Conservation (phyloP, 106 monocot species). For the Apostasia ramifera region DNA sequence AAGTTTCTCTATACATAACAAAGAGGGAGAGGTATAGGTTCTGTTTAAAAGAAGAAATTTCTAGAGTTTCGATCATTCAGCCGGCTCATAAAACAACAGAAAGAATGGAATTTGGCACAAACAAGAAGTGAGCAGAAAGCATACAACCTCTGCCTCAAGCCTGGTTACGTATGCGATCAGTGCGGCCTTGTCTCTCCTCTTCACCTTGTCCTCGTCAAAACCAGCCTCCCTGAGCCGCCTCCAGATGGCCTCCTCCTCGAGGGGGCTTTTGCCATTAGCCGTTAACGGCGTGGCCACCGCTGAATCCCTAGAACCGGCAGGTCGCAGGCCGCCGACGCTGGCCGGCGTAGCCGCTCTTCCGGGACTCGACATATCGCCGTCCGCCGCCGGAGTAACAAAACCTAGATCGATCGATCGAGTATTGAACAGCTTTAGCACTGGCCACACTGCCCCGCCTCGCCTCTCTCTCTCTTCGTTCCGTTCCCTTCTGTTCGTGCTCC, state of each 20-base stretch:
- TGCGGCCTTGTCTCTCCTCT: conserved; percentile 82
- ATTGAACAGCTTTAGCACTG: not conserved
- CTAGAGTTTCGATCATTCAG: no score
- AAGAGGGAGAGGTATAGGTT: no score
- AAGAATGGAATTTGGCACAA: no score
- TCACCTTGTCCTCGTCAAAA: conserved; percentile 74
- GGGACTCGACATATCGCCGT: conserved; percentile 27
- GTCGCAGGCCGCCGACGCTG: not conserved
- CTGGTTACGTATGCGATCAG: conserved; percentile 69
- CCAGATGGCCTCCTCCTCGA: conserved; percentile 75
- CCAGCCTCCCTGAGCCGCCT: conserved; percentile 70
- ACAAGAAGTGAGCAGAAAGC: no score
- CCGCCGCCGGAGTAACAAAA: conserved; percentile 2
- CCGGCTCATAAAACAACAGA: no score
- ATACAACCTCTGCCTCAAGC: conserved; percentile 67
- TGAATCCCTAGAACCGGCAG: not conserved
- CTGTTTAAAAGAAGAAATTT: no score
- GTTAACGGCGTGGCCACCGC: conserved; percentile 9
- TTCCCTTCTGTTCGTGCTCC: not conserved
- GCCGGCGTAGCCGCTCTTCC: conserved; percentile 1
- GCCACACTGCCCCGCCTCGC: not conserved
- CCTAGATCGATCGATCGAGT: conserved; percentile 16
- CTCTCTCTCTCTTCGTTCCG: conserved; percentile 1
- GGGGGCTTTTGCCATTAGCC: not conserved
- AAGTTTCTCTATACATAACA: no score